Conservation (phyloP, 2,329 filamentous ascomycete genomes). For the Claviceps maximensis region DNA sequence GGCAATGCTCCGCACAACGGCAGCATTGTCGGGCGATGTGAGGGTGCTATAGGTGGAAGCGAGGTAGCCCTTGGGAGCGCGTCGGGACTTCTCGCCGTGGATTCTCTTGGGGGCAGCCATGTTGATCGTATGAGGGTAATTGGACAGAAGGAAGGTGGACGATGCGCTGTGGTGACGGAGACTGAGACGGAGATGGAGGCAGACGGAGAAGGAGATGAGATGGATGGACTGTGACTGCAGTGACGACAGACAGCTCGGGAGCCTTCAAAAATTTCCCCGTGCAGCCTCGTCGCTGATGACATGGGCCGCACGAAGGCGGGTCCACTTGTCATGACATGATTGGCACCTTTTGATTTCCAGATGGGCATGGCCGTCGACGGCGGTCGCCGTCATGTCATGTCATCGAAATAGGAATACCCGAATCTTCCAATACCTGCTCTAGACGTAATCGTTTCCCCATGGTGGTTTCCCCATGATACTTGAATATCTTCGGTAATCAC, state of each 20-base stretch:
- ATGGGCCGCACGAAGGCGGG: background rate
- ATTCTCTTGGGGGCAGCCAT: constrained; percentile 55
- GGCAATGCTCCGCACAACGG: constrained; percentile 53
- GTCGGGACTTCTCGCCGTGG: constrained; percentile 33
- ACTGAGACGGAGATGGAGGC: background rate
- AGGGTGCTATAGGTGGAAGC: constrained; percentile 46
- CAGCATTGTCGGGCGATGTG: constrained; percentile 54
- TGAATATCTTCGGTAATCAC: background rate
- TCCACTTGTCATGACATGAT: constrained; percentile 6
- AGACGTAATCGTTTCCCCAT: background rate
- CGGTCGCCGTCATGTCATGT: background rate
- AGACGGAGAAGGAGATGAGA: too few species aligned
- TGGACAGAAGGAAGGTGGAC: background rate
- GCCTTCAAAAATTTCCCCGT: background rate
- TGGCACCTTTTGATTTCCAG: background rate
- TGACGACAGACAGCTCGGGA: background rate
- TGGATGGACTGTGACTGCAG: background rate
- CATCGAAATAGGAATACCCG: background rate
- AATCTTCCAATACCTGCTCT: background rate
- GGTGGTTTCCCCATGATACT: background rate
- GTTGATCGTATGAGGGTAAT: background rate
- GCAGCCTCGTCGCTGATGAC: background rate
- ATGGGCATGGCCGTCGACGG: background rate
- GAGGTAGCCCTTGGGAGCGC: constrained; percentile 38
- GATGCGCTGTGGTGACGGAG: background rate